Conservation (phyloP, 2,329 filamentous ascomycete genomes). For the Botrytis fragariae region DNA sequence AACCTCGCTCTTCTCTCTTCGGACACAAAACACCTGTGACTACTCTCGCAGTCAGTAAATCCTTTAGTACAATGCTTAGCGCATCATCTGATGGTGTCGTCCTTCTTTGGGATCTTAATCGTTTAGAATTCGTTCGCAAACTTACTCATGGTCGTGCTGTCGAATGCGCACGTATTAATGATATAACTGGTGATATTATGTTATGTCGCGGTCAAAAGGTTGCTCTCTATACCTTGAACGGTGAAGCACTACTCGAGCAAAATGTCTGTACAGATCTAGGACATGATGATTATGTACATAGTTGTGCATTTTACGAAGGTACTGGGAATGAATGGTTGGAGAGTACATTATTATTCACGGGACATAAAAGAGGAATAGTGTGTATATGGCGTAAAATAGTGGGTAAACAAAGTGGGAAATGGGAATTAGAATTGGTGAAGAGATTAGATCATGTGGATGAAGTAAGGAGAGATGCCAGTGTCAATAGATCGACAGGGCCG, state of each 20-base stretch:
- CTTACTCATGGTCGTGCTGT: slow-evolving; percentile 57
- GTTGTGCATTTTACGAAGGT: slow-evolving; percentile 91
- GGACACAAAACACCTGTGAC: slow-evolving; percentile 85
- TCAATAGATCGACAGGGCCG: slow-evolving; percentile 41
- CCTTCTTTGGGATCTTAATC: slow-evolving; percentile 92
- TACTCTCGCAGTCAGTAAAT: slow-evolving; percentile 78
- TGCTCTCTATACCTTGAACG: slow-evolving; percentile 83
- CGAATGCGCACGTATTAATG: slow-evolving; percentile 82
- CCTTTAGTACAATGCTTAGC: slow-evolving; percentile 84
- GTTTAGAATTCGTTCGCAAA: slow-evolving; percentile 79
- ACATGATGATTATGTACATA: slow-evolving; percentile 72
- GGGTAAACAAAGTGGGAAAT: slow-evolving; percentile 54
- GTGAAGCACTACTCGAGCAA: slow-evolving; percentile 76
- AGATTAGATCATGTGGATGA: slow-evolving; percentile 77
- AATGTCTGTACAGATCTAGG: slow-evolving; percentile 62
- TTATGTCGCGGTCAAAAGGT: slow-evolving; percentile 75
- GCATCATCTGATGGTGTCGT: slow-evolving; percentile 78
- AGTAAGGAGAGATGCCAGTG: slow-evolving; percentile 49
- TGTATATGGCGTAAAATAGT: slow-evolving; percentile 68
- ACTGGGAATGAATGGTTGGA: slow-evolving; percentile 91
- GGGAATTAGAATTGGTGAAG: slow-evolving; percentile 75
- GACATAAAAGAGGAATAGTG: slow-evolving; percentile 78
- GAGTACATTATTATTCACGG: slow-evolving; percentile 81
- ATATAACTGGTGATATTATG: slow-evolving; percentile 85
- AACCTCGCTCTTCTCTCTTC: slow-evolving; percentile 77